A percentile compares a stretch with the other conserved stretches of the same genome.
phyloP scores from a whole-genome alignment of 257 asterid genomes.

The Plectranthus barbatus region DNA sequence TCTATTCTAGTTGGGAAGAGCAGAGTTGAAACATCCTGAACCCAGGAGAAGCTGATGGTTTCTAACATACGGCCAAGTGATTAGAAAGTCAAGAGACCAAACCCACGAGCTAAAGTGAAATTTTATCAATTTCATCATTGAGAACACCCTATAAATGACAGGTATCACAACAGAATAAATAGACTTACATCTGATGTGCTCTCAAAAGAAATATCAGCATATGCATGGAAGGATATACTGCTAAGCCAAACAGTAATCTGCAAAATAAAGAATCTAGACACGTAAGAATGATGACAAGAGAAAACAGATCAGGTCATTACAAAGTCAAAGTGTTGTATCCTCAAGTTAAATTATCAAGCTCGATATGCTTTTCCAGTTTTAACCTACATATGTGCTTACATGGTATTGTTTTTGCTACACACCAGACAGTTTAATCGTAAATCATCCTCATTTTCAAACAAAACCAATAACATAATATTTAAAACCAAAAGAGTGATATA shows the following conservation, averaged over 20 bases:
- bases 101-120: slow-evolving; percentile 8
- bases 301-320: background rate
- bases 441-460: background rate
- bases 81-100: background rate
- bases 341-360: background rate
- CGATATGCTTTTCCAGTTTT: background rate
- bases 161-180: background rate
- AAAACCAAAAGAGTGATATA: background rate
- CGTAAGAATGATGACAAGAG: slow-evolving; percentile 3
- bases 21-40: background rate
- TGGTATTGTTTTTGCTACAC: no score
- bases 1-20: background rate
- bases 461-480: background rate
- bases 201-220: slow-evolving; percentile 75
- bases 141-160: background rate
- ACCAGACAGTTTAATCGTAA: no score
- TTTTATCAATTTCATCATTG: background rate
- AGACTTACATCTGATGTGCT: slow-evolving; percentile 77
- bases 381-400: background rate
- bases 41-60: background rate
- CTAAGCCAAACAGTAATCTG: slow-evolving; percentile 87
- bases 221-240: slow-evolving; percentile 71
- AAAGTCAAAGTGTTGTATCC: background rate
- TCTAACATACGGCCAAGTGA: background rate
- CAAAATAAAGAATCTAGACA: slow-evolving; percentile 22